A percentile compares a stretch with the other conserved stretches of the same genome.
Evolutionary conservation across 1,139 yeast genomes (phyloP).

Genomic region (Candida sojae): DNA sequence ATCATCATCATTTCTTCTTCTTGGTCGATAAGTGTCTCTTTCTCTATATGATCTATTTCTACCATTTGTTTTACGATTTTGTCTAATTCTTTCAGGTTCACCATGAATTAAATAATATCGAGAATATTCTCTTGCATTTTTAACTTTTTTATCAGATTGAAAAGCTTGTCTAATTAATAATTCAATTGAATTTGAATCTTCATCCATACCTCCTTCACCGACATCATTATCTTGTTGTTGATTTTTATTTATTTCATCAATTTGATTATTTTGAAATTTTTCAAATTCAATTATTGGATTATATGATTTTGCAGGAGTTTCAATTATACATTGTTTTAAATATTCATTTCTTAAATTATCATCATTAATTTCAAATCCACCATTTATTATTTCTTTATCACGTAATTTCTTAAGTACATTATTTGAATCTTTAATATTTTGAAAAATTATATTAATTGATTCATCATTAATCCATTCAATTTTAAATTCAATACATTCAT

Average conservation of each 20-base stretch:
- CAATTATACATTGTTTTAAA: slow-evolving; percentile 29
- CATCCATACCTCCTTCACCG: slow-evolving; percentile 30
- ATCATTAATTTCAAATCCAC: not conserved
- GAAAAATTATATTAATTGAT: slow-evolving; percentile 56
- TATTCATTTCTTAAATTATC: slow-evolving; percentile 14
- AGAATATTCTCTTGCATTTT: slow-evolving; percentile 60
- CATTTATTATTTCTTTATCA: not conserved
- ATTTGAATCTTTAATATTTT: slow-evolving; percentile 42
- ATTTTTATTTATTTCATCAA: not conserved
- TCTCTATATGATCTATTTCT: slow-evolving; percentile 11
- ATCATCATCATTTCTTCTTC: slow-evolving; percentile 15
- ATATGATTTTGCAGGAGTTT: slow-evolving; percentile 40
- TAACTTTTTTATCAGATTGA: slow-evolving; percentile 57
- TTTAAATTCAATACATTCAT: slow-evolving; percentile 37
- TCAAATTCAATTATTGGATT: slow-evolving; percentile 39
- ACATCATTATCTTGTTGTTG: not conserved
- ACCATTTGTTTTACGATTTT: slow-evolving; percentile 4
- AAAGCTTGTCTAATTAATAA: slow-evolving; percentile 53
- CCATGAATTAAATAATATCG: slow-evolving; percentile 73
- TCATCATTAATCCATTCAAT: slow-evolving; percentile 75
- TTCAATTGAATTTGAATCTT: slow-evolving; percentile 43
- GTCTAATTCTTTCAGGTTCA: slow-evolving; percentile 60
- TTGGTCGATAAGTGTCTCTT: slow-evolving; percentile 5
- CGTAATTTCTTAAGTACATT: slow-evolving; percentile 41
- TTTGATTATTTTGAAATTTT: slow-evolving; percentile 23